Conservation (phyloP, 1,284 basidiomycete genomes). For the Peniophora sp. region DNA sequence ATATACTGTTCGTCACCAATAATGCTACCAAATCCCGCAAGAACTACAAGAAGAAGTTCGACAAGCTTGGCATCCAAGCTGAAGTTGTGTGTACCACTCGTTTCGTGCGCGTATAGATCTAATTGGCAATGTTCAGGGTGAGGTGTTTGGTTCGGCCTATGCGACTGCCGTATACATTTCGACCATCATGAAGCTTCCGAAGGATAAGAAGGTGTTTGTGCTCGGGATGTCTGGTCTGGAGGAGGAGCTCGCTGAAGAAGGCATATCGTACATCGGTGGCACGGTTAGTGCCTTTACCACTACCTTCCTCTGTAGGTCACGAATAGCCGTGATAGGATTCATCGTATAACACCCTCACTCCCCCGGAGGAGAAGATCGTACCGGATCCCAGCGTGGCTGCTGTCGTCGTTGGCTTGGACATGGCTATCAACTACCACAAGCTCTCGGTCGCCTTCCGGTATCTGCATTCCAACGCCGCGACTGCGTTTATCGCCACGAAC, state of each 20-base stretch:
- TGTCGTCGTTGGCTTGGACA: constrained; percentile 86
- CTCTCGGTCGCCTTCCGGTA: constrained; percentile 92
- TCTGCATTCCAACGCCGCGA: constrained; percentile 70
- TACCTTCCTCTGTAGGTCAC: constrained; percentile 1
- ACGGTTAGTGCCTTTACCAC: constrained; percentile 46
- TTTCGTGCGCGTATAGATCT: neutral
- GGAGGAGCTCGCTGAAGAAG: constrained; percentile 85
- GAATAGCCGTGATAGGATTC: constrained; percentile 52
- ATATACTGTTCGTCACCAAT: constrained; percentile 93
- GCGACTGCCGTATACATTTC: constrained; percentile 92
- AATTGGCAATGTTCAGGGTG: constrained; percentile 48
- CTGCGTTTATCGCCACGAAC: constrained; percentile 89
- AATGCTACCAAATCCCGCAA: constrained; percentile 93
- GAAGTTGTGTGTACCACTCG: constrained; percentile 57
- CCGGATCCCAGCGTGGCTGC: constrained; percentile 79
- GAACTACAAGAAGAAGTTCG: constrained; percentile 88
- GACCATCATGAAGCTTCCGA: constrained; percentile 81
- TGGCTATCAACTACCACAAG: constrained; percentile 84
- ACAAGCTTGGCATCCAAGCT: constrained; percentile 80
- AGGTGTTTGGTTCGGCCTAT: constrained; percentile 94
- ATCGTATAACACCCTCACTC: constrained; percentile 69
- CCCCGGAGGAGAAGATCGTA: constrained; percentile 64
- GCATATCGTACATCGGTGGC: constrained; percentile 77
- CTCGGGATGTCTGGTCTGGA: constrained; percentile 91
- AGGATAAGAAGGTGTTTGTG: constrained; percentile 92